Evolutionary conservation across 148 eudicot species (phyloP).

Genomic region (Oxyria digyna): DNA sequence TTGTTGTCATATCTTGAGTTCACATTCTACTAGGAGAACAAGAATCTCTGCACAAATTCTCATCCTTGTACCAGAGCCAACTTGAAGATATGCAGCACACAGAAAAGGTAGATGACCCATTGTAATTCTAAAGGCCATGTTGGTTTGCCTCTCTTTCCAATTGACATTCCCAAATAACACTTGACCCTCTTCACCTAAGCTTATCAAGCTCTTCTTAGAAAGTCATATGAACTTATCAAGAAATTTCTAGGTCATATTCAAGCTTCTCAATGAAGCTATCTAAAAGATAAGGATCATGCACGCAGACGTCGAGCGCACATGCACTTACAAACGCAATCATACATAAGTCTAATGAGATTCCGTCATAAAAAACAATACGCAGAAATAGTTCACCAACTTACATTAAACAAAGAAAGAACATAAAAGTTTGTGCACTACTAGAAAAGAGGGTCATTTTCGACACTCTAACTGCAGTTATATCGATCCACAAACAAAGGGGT

Average conservation of each 20-base stretch:
- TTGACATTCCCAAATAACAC: background rate
- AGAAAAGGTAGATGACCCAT: background rate
- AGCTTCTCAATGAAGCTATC: background rate
- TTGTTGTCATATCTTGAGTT: background rate
- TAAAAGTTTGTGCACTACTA: no score
- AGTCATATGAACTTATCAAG: background rate
- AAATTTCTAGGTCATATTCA: background rate
- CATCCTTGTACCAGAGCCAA: conserved; percentile 4
- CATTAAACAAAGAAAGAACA: no score
- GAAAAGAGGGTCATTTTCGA: no score
- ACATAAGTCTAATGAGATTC: no score
- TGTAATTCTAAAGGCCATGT: conserved; percentile 3
- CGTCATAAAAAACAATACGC: no score
- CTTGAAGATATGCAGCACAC: background rate
- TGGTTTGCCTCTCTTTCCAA: background rate
- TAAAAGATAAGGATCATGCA: no score
- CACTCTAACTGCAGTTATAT: no score
- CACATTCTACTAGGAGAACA: background rate
- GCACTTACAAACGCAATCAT: no score
- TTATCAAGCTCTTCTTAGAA: background rate
- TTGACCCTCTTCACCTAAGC: background rate
- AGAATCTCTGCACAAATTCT: background rate
- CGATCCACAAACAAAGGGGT: no score
- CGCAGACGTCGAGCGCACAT: no score
- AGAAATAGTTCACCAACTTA: no score